phyloP scores from a whole-genome alignment of 495 filamentous ascomycete genomes.

The Xylaria telfairii region DNA sequence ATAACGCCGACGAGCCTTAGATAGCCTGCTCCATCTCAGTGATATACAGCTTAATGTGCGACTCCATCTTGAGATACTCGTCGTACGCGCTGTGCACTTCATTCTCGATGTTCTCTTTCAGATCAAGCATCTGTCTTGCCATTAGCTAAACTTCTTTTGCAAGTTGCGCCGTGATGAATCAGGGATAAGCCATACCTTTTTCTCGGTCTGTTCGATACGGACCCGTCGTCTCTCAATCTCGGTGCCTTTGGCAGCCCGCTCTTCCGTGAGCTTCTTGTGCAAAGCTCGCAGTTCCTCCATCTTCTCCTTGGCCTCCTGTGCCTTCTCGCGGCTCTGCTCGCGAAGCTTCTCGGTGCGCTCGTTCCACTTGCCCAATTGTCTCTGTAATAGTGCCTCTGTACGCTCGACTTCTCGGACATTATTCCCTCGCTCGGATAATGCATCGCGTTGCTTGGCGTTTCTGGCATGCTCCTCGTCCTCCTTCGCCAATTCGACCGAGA shows the following conservation, averaged over 20 bases:
- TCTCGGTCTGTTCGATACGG: constrained; percentile 95
- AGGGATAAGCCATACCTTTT: constrained; percentile 71
- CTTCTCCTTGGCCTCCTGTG: constrained; percentile 74
- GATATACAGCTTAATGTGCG: constrained; percentile 96
- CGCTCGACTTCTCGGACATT: constrained; percentile 91
- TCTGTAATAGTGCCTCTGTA: constrained; percentile 78
- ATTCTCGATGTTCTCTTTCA: constrained; percentile 95
- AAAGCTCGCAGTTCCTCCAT: constrained; percentile 89
- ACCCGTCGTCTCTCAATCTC: constrained; percentile 92
- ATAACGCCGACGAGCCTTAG: constrained; percentile 43
- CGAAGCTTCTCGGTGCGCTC: constrained; percentile 84
- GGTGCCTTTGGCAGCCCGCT: constrained; percentile 79
- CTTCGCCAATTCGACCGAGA: constrained; percentile 78
- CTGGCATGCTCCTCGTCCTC: constrained; percentile 86
- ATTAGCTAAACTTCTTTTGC: constrained; percentile 41
- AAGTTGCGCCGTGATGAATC: neutral
- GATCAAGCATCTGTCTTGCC: constrained; percentile 80
- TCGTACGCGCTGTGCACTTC: constrained; percentile 87
- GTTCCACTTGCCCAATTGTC: constrained; percentile 81
- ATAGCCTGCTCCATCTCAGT: constrained; percentile 97
- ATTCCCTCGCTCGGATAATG: constrained; percentile 82
- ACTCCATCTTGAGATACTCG: constrained; percentile 94
- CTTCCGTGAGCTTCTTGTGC: constrained; percentile 81
- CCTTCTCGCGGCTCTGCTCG: constrained; percentile 79
- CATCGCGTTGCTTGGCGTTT: constrained; percentile 81